These are phyloP conservation scores for Ophiocordyceps camponoti-leonardi DNA, from an alignment of 2,329 filamentous ascomycete species.

Conservation along the genomic window DNA sequence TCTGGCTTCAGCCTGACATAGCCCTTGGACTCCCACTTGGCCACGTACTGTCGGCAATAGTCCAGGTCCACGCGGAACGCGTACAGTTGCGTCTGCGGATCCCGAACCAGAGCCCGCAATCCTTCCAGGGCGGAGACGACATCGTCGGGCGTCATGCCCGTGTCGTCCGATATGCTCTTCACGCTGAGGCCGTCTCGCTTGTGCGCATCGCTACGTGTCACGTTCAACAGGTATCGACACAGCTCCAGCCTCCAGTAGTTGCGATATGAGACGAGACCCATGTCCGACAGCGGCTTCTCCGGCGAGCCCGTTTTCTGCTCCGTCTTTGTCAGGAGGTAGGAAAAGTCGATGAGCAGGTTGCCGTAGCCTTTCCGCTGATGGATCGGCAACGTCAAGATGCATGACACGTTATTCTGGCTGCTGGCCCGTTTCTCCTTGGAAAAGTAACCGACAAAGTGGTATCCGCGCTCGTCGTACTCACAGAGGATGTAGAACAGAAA, in stretches of 20 bases:
- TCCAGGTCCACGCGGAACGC: conserved; percentile 73
- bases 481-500: conserved; percentile 97
- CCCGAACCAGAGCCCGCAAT: conserved; percentile 72
- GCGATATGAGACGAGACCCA: conserved; percentile 91
- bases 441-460: conserved; percentile 98
- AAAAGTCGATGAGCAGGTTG: conserved; percentile 94
- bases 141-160: conserved; percentile 91
- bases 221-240: conserved; percentile 61
- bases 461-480: conserved; percentile 79
- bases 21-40: conserved; percentile 75
- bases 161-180: conserved; percentile 64
- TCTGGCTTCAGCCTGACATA: conserved; percentile 73
- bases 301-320: conserved; percentile 91
- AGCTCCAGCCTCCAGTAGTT: conserved; percentile 92
- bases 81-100: conserved; percentile 76
- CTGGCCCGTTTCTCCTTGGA: conserved; percentile 94
- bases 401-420: conserved; percentile 94
- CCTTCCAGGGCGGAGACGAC: conserved; percentile 89
- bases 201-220: conserved; percentile 11
- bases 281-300: conserved; percentile 93
- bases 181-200: conserved; percentile 37
- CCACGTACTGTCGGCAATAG: conserved; percentile 76
- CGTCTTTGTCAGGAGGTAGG: conserved; percentile 83
- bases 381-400: conserved; percentile 88
- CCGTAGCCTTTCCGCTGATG: conserved; percentile 96